A percentile compares a stretch with the other conserved stretches of the same genome.
These are phyloP conservation scores for Picea glauca DNA, from an alignment of 75 land plant genomes.

Conservation along the genomic window DNA sequence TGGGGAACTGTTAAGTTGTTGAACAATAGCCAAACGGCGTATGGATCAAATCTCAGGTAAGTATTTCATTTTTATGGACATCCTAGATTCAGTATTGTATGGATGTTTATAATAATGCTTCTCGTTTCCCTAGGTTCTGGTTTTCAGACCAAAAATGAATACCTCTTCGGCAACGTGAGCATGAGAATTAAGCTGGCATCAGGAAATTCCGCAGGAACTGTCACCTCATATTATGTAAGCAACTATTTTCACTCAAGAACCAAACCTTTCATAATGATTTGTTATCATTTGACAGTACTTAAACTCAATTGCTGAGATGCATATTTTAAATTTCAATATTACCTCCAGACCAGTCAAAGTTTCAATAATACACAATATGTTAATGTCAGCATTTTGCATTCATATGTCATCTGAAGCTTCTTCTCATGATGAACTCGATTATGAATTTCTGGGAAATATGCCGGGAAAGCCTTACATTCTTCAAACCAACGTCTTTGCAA, in stretches of 20 bases:
- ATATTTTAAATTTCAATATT: too few species aligned
- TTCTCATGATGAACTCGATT: constrained; percentile 21
- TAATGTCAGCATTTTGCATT: too few species aligned
- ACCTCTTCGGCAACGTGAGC: constrained; percentile 14
- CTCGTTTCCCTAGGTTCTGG: background rate
- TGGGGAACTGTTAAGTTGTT: too few species aligned
- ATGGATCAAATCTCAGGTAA: too few species aligned
- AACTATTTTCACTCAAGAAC: too few species aligned
- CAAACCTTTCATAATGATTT: too few species aligned
- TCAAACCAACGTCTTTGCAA: constrained; percentile 27
- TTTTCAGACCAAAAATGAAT: constrained; percentile 11
- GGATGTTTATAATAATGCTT: background rate
- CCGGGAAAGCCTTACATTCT: constrained; percentile 19
- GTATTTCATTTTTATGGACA: background rate
- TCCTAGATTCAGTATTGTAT: too few species aligned
- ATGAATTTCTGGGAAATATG: constrained; percentile 22
- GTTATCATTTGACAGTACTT: too few species aligned
- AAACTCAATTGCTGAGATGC: too few species aligned
- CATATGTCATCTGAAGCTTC: constrained; percentile 13
- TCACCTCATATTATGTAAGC: constrained; percentile 16
- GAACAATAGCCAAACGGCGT: too few species aligned
- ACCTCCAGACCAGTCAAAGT: too few species aligned
- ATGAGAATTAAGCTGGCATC: constrained; percentile 10
- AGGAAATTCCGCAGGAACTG: constrained; percentile 14
- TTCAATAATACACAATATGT: too few species aligned